A percentile compares a stretch with the other conserved stretches of the same genome.
Conservation (phyloP, 1,284 basidiomycete genomes). For the Dichomitus squalens region DNA sequence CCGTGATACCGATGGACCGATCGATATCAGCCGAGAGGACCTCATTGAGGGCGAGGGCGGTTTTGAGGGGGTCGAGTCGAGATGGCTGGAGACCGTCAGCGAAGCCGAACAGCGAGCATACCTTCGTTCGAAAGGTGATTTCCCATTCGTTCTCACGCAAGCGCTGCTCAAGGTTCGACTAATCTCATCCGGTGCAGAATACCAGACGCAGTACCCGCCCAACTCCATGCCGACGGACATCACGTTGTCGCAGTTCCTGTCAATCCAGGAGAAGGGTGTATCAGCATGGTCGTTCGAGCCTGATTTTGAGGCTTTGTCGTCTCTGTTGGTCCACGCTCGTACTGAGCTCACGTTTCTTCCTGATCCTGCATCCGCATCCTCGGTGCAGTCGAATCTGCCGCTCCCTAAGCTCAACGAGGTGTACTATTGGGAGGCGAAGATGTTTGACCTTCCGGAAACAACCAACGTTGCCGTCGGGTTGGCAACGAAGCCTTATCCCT, state of each 20-base stretch:
- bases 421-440: constrained; percentile 98
- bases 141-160: constrained; percentile 8
- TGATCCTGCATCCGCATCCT: constrained; percentile 90
- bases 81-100: constrained; percentile 88
- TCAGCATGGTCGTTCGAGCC: constrained; percentile 98
- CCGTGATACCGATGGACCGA: constrained; percentile 87
- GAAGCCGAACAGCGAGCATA: constrained; percentile 77
- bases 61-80: constrained; percentile 86
- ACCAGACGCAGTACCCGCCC: constrained; percentile 88
- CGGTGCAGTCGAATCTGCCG: constrained; percentile 93
- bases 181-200: constrained; percentile 55
- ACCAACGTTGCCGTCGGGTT: constrained; percentile 89
- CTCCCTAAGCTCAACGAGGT: constrained; percentile 95
- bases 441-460: constrained; percentile 88
- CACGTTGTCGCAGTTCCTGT: constrained; percentile 94
- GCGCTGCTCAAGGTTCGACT: not conserved
- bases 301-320: constrained; percentile 91
- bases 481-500: constrained; percentile 94
- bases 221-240: constrained; percentile 95
- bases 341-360: constrained; percentile 96
- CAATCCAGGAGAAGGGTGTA: constrained; percentile 97
- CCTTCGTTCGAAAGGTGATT: constrained; percentile 84
- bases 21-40: constrained; percentile 92
- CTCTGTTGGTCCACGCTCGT: constrained; percentile 87
- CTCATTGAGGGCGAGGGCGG: constrained; percentile 90